These are phyloP conservation scores for Meripilus lineatus DNA, from an alignment of 1,284 basidiomycete genomes.

Conservation along the genomic window DNA sequence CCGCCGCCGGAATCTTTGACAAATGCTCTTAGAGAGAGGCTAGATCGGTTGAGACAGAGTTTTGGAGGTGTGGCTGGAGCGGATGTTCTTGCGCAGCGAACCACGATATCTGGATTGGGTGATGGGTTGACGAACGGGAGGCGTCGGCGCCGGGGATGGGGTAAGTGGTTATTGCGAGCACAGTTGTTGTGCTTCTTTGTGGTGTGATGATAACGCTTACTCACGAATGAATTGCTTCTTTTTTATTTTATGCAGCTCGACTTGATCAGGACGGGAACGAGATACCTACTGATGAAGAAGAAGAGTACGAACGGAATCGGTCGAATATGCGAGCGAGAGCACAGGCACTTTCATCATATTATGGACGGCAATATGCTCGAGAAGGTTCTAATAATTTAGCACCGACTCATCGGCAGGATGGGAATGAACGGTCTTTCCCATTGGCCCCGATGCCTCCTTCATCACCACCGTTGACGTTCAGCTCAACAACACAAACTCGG, in stretches of 20 bases:
- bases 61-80: too few relatives aligned
- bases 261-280: conserved; percentile 22
- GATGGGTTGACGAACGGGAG: not conserved
- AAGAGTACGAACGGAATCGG: conserved; percentile 23
- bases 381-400: too few relatives aligned
- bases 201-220: too few relatives aligned
- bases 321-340: conserved; percentile 24
- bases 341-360: conserved; percentile 13
- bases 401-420: conserved; percentile 12
- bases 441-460: conserved; percentile 8
- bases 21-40: too few relatives aligned
- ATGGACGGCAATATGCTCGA: not conserved
- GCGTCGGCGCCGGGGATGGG: conserved; percentile 16
- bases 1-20: too few relatives aligned
- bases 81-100: too few relatives aligned
- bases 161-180: conserved; percentile 6
- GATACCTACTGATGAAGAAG: conserved; percentile 21
- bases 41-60: too few relatives aligned
- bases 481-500: not conserved
- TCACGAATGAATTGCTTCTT: not conserved
- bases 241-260: conserved; percentile 15
- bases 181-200: not conserved
- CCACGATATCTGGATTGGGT: too few relatives aligned
- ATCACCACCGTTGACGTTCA: not conserved
- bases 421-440: conserved; percentile 7